Base-by-base conservation (phyloP, 371 early-diverging fungal genomes). In the Capillidium heterosporum region DNA sequence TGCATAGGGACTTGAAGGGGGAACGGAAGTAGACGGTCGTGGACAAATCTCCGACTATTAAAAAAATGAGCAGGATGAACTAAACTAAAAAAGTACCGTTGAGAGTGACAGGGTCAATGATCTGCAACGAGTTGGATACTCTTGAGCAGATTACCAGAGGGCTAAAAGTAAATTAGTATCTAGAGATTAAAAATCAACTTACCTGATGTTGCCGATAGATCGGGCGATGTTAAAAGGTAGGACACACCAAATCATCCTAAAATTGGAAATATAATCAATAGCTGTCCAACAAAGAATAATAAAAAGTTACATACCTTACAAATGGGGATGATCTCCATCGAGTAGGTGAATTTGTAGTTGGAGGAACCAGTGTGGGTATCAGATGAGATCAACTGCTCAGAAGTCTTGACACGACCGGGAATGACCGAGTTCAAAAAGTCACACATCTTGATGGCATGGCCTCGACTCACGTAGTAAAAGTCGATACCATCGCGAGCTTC, bases 401-500 rank as follows among this genome's bases (percentile, higher is more conserved):
- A 91, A 0, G 82, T 72, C 73, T 95, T 96, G 64, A 78, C 77
- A 48, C 75, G 72, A 59, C 82, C 71, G 15, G 96, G 96, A 1
- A 91, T 86, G 53, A 91, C 82, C 47, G 85, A 79, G 48, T 72
- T 71, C 61, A 99, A 67, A 68, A 99, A 99, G 57, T 95, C 95
- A 46, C 90, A 75, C 87, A 99, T 91, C 70, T 92, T 89, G 63
- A 91, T 75, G 26, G 99, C 98, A 65, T 93, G 91, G 28, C 76
- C 71, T 56, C 92, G 81, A 48, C 83, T 75, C n/a, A 80, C 82
- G 70, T 87, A 99, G 68, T 86, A 98, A 69, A 99, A 99, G 71
- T 99, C 99, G 54, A 99, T 75, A 60, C 99, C 99, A 63, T 98
- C 98, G 67, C 81, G 87, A 59, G 82, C 82, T 65, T 93, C 95